Evolutionary conservation across 2,329 filamentous ascomycete genomes (phyloP).

Genomic region (Akanthomyces uredinophilus): DNA sequence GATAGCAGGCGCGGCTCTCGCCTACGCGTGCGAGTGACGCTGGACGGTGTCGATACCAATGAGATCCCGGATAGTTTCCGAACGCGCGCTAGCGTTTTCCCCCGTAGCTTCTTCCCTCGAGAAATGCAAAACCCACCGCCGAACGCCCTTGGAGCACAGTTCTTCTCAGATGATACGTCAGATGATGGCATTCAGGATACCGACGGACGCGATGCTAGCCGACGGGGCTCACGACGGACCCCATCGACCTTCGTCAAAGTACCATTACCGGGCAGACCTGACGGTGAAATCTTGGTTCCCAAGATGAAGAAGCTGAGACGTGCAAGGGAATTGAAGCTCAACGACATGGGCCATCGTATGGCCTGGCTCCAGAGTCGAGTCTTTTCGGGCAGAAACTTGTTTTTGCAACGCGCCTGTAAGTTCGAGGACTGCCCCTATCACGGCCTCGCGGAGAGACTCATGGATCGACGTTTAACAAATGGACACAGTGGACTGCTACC

Average conservation of each 20-base stretch:
- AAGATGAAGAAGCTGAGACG: slow-evolving; percentile 64
- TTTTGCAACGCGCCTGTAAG: slow-evolving; percentile 87
- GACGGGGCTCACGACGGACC: slow-evolving; percentile 29
- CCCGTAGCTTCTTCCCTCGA: slow-evolving; percentile 83
- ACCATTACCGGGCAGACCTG: slow-evolving; percentile 61
- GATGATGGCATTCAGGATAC: slow-evolving; percentile 51
- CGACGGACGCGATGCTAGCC: slow-evolving; percentile 40
- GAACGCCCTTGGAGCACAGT: slow-evolving; percentile 66
- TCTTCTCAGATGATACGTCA: slow-evolving; percentile 63
- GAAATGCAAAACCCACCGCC: slow-evolving; percentile 87
- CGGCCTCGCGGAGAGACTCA: not conserved
- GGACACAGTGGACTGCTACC: slow-evolving; percentile 77
- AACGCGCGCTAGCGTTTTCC: slow-evolving; percentile 82
- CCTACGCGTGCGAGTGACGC: slow-evolving; percentile 82
- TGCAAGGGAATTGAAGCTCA: slow-evolving; percentile 80
- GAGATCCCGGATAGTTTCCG: slow-evolving; percentile 96
- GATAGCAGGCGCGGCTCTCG: slow-evolving; percentile 76
- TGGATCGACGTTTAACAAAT: slow-evolving; percentile 12
- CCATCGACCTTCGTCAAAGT: slow-evolving; percentile 50
- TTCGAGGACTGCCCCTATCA: slow-evolving; percentile 24
- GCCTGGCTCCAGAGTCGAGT: slow-evolving; percentile 93
- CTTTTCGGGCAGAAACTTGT: slow-evolving; percentile 80
- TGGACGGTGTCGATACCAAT: slow-evolving; percentile 90
- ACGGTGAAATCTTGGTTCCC: slow-evolving; percentile 70
- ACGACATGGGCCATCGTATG: slow-evolving; percentile 92